Base-by-base conservation (phyloP, 108 stramenopile species). In the Cyclotella sp. region DNA sequence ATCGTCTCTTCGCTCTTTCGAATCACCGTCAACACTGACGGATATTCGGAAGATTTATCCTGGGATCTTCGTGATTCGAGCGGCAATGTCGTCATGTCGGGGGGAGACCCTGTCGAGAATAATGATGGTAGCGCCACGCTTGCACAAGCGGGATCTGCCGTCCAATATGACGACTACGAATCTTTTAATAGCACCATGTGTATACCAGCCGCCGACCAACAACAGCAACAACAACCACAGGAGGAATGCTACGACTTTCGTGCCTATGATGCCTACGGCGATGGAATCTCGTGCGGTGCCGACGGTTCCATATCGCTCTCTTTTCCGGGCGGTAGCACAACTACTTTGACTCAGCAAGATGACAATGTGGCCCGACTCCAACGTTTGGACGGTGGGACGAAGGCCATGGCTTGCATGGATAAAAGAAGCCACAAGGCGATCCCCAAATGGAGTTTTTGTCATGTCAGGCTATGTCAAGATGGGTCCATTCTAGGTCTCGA, bases 231-330 rank as follows among this genome's bases (percentile, higher is more conserved):
- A 51, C 19, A 16, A 51, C 8, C 16, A 51, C 6, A 19, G 24
- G 18, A 24, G 24, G 16, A 42, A 54, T 74, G 73, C 27, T 74
- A 74, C 63, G 73, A 74, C 41, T 65, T 74, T 44, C 47, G 73
- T 10, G 73, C 73, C n/a, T 74, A 74, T 51, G 73, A 74, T 44
- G 51, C n/a, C 12, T 74, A 74, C 34, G 73, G 73, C 11, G 73
- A 74, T 55, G 73, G 73, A 11, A 21, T 74, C 3, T 61, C 61
- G 0, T 74, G 73, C 51, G 73, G 73, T 29, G 73, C 39, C 7
- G 63, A 65, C 42, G 73, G 73, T 18, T 64, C 63, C 49, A 64
- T 74, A 6, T 54, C 73, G 42, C 39, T 74, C 39, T 19, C 24
- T 3, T 45, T 74, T 26, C 39, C 16, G 1, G 61, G 40, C 21